Percentiles rank a stretch among this genome's conserved stretches.
These are phyloP conservation scores for Arabis hirsuta DNA, from an alignment of 345 rosid species.

Conservation along the genomic window DNA sequence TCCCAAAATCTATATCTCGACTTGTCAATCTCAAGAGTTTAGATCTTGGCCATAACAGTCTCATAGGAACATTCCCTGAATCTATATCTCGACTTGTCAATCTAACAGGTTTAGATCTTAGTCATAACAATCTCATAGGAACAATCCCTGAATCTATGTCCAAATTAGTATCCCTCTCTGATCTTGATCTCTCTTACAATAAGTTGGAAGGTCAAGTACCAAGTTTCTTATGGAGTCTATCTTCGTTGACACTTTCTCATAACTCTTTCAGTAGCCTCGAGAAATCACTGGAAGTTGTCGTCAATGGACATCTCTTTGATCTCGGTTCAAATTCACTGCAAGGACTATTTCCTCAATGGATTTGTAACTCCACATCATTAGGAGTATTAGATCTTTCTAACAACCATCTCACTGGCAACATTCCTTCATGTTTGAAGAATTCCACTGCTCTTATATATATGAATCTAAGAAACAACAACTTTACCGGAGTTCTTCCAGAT, in stretches of 20 bases:
- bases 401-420: constrained; percentile 43
- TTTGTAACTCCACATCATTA: too few species aligned
- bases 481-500: constrained; percentile 22
- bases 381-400: constrained; percentile 42
- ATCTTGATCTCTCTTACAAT: not conserved
- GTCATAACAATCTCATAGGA: too few species aligned
- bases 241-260: too few species aligned
- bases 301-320: too few species aligned
- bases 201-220: constrained; percentile 7
- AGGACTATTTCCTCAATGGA: too few species aligned
- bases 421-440: constrained; percentile 42
- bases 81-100: not conserved
- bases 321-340: too few species aligned
- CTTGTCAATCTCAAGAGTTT: too few species aligned
- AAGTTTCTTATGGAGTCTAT: too few species aligned
- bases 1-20: not conserved
- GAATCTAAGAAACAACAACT: constrained; percentile 3
- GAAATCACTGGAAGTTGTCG: too few species aligned
- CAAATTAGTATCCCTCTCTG: not conserved
- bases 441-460: not conserved
- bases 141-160: not conserved
- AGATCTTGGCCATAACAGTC: too few species aligned
- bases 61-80: not conserved
- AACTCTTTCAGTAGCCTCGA: too few species aligned
- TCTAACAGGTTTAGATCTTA: too few species aligned